Evolutionary conservation across 257 asterid genomes (phyloP).

Genomic region (Jacaranda copaia): DNA sequence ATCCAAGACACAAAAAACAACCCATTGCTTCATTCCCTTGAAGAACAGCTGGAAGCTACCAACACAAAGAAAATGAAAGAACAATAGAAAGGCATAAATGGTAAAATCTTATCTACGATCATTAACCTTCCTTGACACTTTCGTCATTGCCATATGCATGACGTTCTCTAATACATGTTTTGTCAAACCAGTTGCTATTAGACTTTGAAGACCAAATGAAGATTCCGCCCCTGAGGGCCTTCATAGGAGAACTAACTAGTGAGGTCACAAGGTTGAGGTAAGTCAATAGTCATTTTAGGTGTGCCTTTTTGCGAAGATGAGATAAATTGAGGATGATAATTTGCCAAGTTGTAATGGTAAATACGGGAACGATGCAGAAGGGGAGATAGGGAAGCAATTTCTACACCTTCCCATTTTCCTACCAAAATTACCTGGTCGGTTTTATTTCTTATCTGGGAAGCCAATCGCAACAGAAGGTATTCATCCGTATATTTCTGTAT

Average conservation of each 20-base stretch:
- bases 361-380: constrained; percentile 50
- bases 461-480: constrained; percentile 64
- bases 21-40: too few species aligned
- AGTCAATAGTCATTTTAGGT: background rate
- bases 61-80: too few species aligned
- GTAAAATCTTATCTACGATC: too few species aligned
- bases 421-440: constrained; percentile 66
- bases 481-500: background rate
- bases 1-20: too few species aligned
- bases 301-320: too few species aligned
- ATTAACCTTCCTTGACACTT: too few species aligned
- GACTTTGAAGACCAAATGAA: constrained; percentile 62
- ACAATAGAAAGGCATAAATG: too few species aligned
- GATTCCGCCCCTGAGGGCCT: constrained; percentile 55
- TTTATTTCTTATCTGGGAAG: constrained; percentile 60
- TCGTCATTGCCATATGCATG: too few species aligned
- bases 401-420: constrained; percentile 47
- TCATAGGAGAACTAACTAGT: constrained; percentile 47
- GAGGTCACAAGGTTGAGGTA: constrained; percentile 53
- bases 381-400: constrained; percentile 59
- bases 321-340: background rate
- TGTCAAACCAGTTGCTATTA: constrained; percentile 49
- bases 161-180: background rate
- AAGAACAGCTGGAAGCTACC: too few species aligned
- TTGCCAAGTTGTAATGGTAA: background rate